Evolutionary conservation across 2,329 filamentous ascomycete genomes (phyloP).

Genomic region (Aspergillus sp.): DNA sequence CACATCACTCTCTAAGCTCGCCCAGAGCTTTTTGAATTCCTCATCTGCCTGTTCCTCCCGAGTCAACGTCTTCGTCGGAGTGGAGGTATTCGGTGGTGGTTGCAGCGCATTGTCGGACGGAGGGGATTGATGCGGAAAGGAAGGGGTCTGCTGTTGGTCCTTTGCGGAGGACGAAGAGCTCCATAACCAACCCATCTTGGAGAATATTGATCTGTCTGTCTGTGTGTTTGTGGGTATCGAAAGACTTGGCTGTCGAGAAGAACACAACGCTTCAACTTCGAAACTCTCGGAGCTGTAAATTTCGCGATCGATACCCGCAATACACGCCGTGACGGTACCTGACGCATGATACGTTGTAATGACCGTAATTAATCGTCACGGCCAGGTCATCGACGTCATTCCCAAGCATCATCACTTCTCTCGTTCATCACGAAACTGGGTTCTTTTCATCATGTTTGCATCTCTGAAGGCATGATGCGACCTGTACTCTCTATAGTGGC

Average conservation of each 20-base stretch:
- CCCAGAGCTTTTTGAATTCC: conserved; percentile 51
- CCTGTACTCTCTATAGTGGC: conserved; percentile 6
- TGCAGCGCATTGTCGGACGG: conserved; percentile 10
- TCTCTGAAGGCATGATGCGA: conserved; percentile 16
- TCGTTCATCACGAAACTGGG: not conserved
- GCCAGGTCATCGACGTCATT: conserved; percentile 7
- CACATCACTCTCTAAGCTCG: conserved; percentile 41
- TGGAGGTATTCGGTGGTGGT: conserved; percentile 8
- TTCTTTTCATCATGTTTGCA: not conserved
- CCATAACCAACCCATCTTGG: conserved; percentile 46
- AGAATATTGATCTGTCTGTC: not conserved
- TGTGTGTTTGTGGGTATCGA: no score
- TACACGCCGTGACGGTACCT: conserved; percentile 16
- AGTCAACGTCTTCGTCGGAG: conserved; percentile 22
- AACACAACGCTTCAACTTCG: no score
- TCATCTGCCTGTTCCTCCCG: conserved; percentile 48
- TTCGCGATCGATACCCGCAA: conserved; percentile 24
- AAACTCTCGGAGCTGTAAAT: conserved; percentile 3
- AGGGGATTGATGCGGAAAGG: conserved; percentile 8
- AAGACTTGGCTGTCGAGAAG: no score
- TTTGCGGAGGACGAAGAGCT: conserved; percentile 23
- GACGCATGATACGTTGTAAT: not conserved
- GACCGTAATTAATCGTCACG: not conserved
- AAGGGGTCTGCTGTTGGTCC: conserved; percentile 16
- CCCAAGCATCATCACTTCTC: not conserved